Conservation (phyloP, 352 stramenopile species). For the Phytophthora fragariaefolia region DNA sequence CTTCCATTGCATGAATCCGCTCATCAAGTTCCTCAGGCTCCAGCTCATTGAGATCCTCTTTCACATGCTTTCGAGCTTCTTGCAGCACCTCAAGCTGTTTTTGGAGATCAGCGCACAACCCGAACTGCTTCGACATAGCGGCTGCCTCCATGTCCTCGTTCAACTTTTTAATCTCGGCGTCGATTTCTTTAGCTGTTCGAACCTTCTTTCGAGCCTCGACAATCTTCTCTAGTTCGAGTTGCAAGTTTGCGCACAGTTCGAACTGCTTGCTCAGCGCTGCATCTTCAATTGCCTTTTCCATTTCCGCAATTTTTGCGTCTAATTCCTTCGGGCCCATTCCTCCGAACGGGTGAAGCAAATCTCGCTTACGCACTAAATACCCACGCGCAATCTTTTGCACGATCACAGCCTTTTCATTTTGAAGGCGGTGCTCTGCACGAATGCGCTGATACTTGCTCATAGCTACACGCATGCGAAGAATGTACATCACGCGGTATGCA, state of each 20-base stretch:
- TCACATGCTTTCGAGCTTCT: conserved; percentile 74
- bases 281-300: conserved; percentile 82
- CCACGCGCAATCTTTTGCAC: conserved; percentile 82
- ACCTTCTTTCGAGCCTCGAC: conserved; percentile 85
- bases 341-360: conserved; percentile 81
- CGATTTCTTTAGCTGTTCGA: conserved; percentile 88
- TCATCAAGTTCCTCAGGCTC: conserved; percentile 84
- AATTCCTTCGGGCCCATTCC: conserved; percentile 81
- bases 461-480: conserved; percentile 69
- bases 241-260: conserved; percentile 81
- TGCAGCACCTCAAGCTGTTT: conserved; percentile 83
- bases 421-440: conserved; percentile 56
- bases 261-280: conserved; percentile 87
- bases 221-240: conserved; percentile 85
- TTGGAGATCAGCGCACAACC: conserved; percentile 78
- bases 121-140: conserved; percentile 83
- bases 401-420: conserved; percentile 60
- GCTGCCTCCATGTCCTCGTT: conserved; percentile 82
- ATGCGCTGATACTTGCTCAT: conserved; percentile 65
- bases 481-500: conserved; percentile 66
- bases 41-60: conserved; percentile 89
- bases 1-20: conserved; percentile 74
- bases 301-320: conserved; percentile 74
- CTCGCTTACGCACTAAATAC: conserved; percentile 73
- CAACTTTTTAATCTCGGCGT: conserved; percentile 77